A percentile compares a stretch with the other conserved stretches of the same genome.
These are phyloP conservation scores for Oxalis stricta DNA, from an alignment of 441 rosid genomes.

Conservation along the genomic window DNA sequence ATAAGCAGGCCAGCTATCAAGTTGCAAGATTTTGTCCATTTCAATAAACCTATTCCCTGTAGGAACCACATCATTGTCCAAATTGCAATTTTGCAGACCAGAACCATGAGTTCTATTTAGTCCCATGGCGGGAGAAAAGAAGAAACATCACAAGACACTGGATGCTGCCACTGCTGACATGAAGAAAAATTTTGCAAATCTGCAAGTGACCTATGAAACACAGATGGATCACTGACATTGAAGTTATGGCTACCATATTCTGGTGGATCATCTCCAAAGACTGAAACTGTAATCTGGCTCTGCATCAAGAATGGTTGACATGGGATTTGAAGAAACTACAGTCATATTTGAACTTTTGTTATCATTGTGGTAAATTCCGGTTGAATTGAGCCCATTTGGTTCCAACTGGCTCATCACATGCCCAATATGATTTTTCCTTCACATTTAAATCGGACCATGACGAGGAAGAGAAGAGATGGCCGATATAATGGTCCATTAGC, in stretches of 20 bases:
- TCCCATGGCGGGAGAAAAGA: constrained; percentile 15
- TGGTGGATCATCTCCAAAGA: constrained; percentile 9
- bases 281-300: constrained; percentile 14
- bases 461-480: constrained; percentile 19
- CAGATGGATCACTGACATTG: constrained; percentile 13
- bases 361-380: constrained; percentile 12
- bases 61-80: constrained; percentile 8
- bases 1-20: constrained; percentile 15
- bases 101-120: constrained; percentile 11
- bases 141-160: constrained; percentile 12
- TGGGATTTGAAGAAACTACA: constrained; percentile 12
- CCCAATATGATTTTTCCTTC: constrained; percentile 21
- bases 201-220: constrained; percentile 14
- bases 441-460: constrained; percentile 17
- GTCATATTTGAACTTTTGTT: constrained; percentile 10
- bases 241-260: constrained; percentile 9
- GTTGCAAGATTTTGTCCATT: constrained; percentile 18
- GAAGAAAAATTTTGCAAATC: constrained; percentile 18
- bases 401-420: constrained; percentile 13
- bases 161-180: constrained; percentile 15
- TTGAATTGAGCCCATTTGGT: constrained; percentile 8
- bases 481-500: constrained; percentile 31
- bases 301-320: constrained; percentile 10
- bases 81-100: constrained; percentile 12
- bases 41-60: constrained; percentile 11